phyloP scores from a whole-genome alignment of 495 filamentous ascomycete species.

The Tuber brumale region DNA sequence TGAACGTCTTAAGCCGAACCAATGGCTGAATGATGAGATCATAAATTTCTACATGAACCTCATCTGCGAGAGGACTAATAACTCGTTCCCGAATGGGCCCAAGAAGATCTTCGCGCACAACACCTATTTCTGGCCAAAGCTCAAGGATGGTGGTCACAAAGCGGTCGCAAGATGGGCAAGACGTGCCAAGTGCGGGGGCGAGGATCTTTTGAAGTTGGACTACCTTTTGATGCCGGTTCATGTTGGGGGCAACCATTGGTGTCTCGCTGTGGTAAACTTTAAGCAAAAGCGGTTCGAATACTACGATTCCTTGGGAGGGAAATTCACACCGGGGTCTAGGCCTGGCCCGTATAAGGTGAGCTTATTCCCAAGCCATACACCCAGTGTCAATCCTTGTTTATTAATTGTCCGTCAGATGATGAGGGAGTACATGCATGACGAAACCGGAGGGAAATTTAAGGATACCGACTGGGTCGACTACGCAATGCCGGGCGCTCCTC shows the following conservation, averaged over 20 bases:
- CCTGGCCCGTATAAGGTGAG: conserved; percentile 14
- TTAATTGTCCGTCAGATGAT: conserved; percentile 12
- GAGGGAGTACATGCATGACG: conserved; percentile 27
- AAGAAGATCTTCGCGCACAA: conserved; percentile 23
- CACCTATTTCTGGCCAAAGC: conserved; percentile 26
- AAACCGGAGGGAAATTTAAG: conserved; percentile 22
- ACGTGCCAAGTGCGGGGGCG: conserved; percentile 17
- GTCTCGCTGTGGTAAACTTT: conserved; percentile 34
- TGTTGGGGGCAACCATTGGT: conserved; percentile 31
- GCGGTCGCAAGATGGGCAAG: conserved; percentile 33
- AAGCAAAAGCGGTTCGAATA: conserved; percentile 36
- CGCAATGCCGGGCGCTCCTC: conserved; percentile 14
- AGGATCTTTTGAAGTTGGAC: conserved; percentile 28
- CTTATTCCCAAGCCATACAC: background rate
- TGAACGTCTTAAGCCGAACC: conserved; percentile 2
- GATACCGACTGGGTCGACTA: conserved; percentile 32
- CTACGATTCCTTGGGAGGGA: conserved; percentile 35
- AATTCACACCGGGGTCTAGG: background rate
- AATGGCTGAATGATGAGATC: conserved; percentile 39
- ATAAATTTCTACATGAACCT: conserved; percentile 38
- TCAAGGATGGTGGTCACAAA: conserved; percentile 7
- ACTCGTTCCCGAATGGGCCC: conserved; percentile 7
- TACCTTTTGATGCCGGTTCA: conserved; percentile 34
- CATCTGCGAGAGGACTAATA: conserved; percentile 24
- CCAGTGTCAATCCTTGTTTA: conserved; percentile 12